These are phyloP conservation scores for Macaranga tanarius DNA, from an alignment of 441 rosid species.

Conservation along the genomic window DNA sequence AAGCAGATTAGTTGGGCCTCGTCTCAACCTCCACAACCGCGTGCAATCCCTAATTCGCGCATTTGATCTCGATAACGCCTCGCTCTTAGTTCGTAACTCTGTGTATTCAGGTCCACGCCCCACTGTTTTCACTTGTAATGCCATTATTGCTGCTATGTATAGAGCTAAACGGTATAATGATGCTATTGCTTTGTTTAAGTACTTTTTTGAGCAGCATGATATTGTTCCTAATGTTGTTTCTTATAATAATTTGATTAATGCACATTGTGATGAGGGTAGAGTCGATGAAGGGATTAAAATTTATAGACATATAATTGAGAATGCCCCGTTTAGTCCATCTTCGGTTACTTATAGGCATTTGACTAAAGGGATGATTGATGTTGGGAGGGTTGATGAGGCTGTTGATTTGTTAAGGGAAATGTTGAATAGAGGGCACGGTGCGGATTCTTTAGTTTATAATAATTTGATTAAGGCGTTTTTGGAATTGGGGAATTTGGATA, in stretches of 20 bases:
- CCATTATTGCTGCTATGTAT: constrained; percentile 87
- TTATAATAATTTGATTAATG: constrained; percentile 80
- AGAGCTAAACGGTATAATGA: constrained; percentile 70
- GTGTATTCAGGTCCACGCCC: constrained; percentile 68
- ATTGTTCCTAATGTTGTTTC: constrained; percentile 87
- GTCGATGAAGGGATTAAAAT: constrained; percentile 66
- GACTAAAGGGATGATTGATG: constrained; percentile 81
- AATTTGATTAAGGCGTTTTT: constrained; percentile 72
- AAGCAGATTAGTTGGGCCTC: constrained; percentile 66
- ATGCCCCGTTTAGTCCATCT: constrained; percentile 77
- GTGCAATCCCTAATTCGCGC: constrained; percentile 94
- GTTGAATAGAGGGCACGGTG: constrained; percentile 82
- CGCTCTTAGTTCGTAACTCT: constrained; percentile 64
- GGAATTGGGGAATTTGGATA: constrained; percentile 67
- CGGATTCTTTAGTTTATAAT: constrained; percentile 83
- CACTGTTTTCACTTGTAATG: constrained; percentile 94
- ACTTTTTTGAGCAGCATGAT: constrained; percentile 70
- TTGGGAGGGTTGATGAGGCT: constrained; percentile 71
- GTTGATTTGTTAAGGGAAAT: constrained; percentile 79
- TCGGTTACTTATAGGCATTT: constrained; percentile 84
- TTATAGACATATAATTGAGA: constrained; percentile 61
- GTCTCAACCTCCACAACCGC: constrained; percentile 87
- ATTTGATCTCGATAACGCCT: constrained; percentile 84
- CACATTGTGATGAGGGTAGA: constrained; percentile 77
- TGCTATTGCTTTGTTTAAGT: constrained; percentile 67